A percentile compares a stretch with the other conserved stretches of the same genome.
These are phyloP conservation scores for Fusarium compactum DNA, from an alignment of 2,329 filamentous ascomycete species.

Conservation along the genomic window DNA sequence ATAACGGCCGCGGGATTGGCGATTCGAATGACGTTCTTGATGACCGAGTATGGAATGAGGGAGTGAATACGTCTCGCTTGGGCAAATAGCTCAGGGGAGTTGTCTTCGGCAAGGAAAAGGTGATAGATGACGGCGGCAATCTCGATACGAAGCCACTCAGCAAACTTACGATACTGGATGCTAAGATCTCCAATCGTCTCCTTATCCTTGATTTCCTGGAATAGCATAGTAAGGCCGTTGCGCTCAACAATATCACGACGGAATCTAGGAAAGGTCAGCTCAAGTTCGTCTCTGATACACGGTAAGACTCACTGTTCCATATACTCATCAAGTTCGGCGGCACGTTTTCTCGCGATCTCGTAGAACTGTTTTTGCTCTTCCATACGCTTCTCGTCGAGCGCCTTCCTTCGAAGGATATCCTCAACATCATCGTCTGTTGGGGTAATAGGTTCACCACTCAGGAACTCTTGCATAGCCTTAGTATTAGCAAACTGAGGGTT, in stretches of 20 bases:
- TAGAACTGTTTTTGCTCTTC: conserved; percentile 96
- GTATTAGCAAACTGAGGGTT: conserved; percentile 87
- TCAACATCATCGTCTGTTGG: conserved; percentile 84
- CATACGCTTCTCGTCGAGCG: conserved; percentile 86
- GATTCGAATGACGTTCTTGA: conserved; percentile 97
- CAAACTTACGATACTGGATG: conserved; percentile 97
- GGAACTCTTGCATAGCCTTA: conserved; percentile 85
- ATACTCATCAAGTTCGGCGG: conserved; percentile 93
- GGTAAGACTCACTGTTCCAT: conserved; percentile 82
- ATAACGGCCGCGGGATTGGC: conserved; percentile 97
- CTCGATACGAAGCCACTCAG: conserved; percentile 97
- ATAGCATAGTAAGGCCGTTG: conserved; percentile 91
- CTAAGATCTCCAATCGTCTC: conserved; percentile 87
- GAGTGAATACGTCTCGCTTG: conserved; percentile 96
- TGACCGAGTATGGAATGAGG: conserved; percentile 88
- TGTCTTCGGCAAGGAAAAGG: conserved; percentile 96
- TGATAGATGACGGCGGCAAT: conserved; percentile 97
- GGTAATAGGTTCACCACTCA: conserved; percentile 78
- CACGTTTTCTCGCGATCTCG: conserved; percentile 90
- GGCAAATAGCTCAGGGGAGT: conserved; percentile 94
- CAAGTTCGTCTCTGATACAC: background rate
- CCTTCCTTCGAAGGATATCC: conserved; percentile 83
- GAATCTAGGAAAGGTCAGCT: conserved; percentile 60
- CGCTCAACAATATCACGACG: conserved; percentile 74
- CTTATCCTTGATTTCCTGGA: conserved; percentile 93